Evolutionary conservation across 257 asterid species (phyloP).

Genomic region (Ophiorrhiza pumila): DNA sequence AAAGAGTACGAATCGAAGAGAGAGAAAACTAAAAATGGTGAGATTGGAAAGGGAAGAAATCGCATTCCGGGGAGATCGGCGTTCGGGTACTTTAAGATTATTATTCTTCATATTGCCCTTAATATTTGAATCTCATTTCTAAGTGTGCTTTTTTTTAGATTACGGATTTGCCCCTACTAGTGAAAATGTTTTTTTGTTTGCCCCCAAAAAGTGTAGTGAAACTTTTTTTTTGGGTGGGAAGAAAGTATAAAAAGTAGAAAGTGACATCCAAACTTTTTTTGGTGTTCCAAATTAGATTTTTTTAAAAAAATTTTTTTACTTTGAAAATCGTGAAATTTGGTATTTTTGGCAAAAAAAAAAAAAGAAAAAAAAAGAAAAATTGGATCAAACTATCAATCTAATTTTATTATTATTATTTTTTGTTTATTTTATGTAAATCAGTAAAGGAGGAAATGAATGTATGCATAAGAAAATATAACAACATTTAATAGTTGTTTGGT

Average conservation of each 20-base stretch:
- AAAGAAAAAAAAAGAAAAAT: too few relatives aligned
- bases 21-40: background rate
- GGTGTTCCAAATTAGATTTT: background rate
- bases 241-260: background rate
- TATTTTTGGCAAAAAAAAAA: background rate
- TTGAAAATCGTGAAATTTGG: too few relatives aligned
- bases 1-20: slow-evolving; percentile 10
- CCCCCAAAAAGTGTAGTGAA: background rate
- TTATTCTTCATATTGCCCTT: background rate
- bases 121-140: too few relatives aligned
- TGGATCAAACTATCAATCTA: too few relatives aligned
- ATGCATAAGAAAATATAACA: too few relatives aligned
- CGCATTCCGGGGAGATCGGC: slow-evolving; percentile 10
- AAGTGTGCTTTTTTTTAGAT: background rate
- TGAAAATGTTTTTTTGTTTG: background rate
- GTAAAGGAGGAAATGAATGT: too few relatives aligned
- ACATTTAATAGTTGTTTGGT: too few relatives aligned
- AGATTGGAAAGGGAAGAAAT: slow-evolving; percentile 7
- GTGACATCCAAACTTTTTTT: background rate
- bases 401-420: too few relatives aligned
- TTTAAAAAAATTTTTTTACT: too few relatives aligned
- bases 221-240: background rate
- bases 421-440: too few relatives aligned
- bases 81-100: background rate
- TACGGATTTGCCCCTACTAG: background rate